Percentiles rank a stretch among this genome's conserved stretches.
These are phyloP conservation scores for Hyaloscypha variabilis DNA, from an alignment of 495 filamentous ascomycete species.

Conservation along the genomic window DNA sequence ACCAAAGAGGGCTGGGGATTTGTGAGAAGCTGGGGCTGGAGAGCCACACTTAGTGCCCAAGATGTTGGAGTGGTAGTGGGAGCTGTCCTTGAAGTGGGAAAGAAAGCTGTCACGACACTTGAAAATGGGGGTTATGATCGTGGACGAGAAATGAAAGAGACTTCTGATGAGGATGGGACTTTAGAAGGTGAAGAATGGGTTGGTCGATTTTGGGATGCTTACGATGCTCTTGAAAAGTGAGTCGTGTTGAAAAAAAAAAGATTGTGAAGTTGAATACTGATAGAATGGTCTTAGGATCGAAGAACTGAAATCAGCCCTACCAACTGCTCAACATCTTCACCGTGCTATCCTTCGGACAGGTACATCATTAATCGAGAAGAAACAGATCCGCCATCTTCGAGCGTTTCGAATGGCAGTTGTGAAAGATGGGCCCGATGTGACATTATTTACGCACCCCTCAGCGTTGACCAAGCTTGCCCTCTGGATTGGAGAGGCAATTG, in stretches of 20 bases:
- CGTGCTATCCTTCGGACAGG: slow-evolving; percentile 93
- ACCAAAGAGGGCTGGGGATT: slow-evolving; percentile 93
- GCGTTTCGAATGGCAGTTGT: slow-evolving; percentile 95
- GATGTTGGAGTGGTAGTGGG: slow-evolving; percentile 91
- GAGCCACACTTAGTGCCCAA: slow-evolving; percentile 86
- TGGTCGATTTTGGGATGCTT: slow-evolving; percentile 87
- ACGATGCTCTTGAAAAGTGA: slow-evolving; percentile 82
- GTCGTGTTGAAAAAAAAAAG: slow-evolving; percentile 19
- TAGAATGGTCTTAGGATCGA: slow-evolving; percentile 59
- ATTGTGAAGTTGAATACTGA: slow-evolving; percentile 26
- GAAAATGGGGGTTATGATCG: slow-evolving; percentile 38
- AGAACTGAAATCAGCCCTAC: slow-evolving; percentile 73
- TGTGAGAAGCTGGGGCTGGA: slow-evolving; percentile 97
- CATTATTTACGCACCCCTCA: slow-evolving; percentile 86
- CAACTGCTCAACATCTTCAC: slow-evolving; percentile 85
- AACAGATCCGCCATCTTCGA: slow-evolving; percentile 86
- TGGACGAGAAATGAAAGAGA: slow-evolving; percentile 39
- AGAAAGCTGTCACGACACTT: slow-evolving; percentile 39
- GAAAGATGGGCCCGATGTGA: slow-evolving; percentile 89
- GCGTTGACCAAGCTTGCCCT: slow-evolving; percentile 90
- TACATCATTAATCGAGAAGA: slow-evolving; percentile 86
- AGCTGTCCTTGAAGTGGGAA: slow-evolving; percentile 89
- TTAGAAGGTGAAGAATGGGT: slow-evolving; percentile 68
- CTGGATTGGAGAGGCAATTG: slow-evolving; percentile 92
- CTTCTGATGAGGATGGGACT: slow-evolving; percentile 46